A percentile compares a stretch with the other conserved stretches of the same genome.
These are phyloP conservation scores for Fusarium begoniae DNA, from an alignment of 2,329 filamentous ascomycete species.

Conservation along the genomic window DNA sequence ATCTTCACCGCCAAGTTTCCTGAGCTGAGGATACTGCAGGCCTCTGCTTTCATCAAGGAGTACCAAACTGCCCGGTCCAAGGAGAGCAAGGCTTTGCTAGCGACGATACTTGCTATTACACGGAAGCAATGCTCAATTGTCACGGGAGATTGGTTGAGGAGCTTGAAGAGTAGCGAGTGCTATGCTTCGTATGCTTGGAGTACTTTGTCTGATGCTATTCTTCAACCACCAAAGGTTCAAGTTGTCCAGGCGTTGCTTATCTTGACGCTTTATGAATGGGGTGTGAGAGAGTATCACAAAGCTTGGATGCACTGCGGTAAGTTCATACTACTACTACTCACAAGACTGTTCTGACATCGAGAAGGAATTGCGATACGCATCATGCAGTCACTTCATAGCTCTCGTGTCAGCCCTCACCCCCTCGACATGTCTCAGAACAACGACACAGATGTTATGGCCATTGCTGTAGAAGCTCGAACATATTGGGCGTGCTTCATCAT, in stretches of 20 bases:
- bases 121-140: constrained; percentile 27
- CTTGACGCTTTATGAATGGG: constrained; percentile 54
- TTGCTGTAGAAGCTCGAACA: constrained; percentile 50
- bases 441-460: constrained; percentile 19
- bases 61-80: constrained; percentile 27
- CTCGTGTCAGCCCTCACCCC: constrained; percentile 22
- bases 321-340: accelerated
- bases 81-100: constrained; percentile 41
- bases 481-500: constrained; percentile 59
- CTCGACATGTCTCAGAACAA: constrained; percentile 24
- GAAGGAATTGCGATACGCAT: constrained; percentile 37
- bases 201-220: constrained; percentile 18
- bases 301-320: constrained; percentile 53
- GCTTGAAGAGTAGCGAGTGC: constrained; percentile 3
- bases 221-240: constrained; percentile 35
- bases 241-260: constrained; percentile 53
- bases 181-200: constrained; percentile 30
- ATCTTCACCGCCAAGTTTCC: constrained; percentile 49
- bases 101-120: constrained; percentile 28
- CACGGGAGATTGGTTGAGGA: constrained; percentile 15
- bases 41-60: constrained; percentile 44
- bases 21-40: constrained; percentile 47
- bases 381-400: constrained; percentile 40
- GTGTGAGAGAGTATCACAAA: constrained; percentile 52
- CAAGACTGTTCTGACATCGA: accelerated